Conservation (phyloP, 2,329 filamentous ascomycete genomes). For the Nothophoma quercina region DNA sequence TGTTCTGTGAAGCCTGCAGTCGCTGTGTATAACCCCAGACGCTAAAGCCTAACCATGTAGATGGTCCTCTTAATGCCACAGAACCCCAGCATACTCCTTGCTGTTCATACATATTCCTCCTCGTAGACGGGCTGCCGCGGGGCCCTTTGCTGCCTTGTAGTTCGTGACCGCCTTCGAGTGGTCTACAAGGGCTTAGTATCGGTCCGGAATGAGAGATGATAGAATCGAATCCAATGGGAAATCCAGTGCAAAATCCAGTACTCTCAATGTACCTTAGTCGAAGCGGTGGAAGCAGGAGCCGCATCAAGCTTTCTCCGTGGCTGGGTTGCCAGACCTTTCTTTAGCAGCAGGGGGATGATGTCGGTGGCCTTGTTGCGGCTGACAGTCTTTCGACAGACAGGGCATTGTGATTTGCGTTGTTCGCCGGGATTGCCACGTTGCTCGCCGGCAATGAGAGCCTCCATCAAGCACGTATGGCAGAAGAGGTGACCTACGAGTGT, state of each 20-base stretch:
- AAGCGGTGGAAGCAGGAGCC: conserved; percentile 6
- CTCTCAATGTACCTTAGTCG: conserved; percentile 33
- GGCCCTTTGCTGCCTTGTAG: not conserved
- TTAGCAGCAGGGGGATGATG: conserved; percentile 53
- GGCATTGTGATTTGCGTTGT: conserved; percentile 55
- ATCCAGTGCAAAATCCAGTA: conserved; percentile 22
- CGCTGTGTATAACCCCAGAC: too few relatives aligned
- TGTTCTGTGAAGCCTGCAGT: not conserved
- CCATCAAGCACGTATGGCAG: conserved; percentile 68
- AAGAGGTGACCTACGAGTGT: conserved; percentile 66
- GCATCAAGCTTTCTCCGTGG: conserved; percentile 36
- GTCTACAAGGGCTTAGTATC: not conserved
- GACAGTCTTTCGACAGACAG: conserved; percentile 57
- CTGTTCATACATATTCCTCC: not conserved
- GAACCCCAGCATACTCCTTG: too few relatives aligned
- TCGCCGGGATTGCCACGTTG: conserved; percentile 55
- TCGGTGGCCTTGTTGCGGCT: conserved; percentile 50
- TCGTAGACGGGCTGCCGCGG: not conserved
- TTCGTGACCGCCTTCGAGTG: not conserved
- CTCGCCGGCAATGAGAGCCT: conserved; percentile 65
- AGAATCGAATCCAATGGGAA: not conserved
- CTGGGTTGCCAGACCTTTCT: conserved; percentile 47
- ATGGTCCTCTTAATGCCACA: too few relatives aligned
- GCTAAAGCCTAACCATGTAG: too few relatives aligned
- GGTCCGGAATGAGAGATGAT: not conserved